Base-by-base conservation (phyloP, 2,329 filamentous ascomycete genomes). In the Colletotrichum abscissum region DNA sequence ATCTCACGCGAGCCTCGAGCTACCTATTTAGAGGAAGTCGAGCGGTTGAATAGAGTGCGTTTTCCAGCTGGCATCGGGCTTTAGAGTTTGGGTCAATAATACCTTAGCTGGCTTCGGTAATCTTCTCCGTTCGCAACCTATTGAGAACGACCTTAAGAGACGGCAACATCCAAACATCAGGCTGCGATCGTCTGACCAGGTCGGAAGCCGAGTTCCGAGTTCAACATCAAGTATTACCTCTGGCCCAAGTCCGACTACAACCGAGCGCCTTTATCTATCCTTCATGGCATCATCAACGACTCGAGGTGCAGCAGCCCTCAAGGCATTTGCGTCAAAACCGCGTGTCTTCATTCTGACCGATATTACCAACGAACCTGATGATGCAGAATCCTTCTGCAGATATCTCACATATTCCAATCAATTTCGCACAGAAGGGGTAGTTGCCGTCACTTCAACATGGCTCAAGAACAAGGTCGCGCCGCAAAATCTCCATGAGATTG, bases 311-410 rank as follows among this genome's bases (percentile, higher is more conserved):
- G 52, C 35, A 7, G 52, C 58, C 35, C 63, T 72, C 22, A 58
- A 57, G 12, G 35, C 55, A 22, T 75, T 72, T 56, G 55, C 58
- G n/a, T 70, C 64, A 8, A 82, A 82, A 74, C 82, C 81, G 3
- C 79, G 80, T 8, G 81, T 85, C 11, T 85, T 85, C 24, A 80
- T 85, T 68, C 65, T 85, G 22, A 82, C 83, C 12, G 84, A 87
- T 59, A 86, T 86, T 69, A 83, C 83, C 62, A 86, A 86, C 74
- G 85, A 87, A 73, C 84, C 84, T 0, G 85, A 86, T 67, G 85
- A 87, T 76, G 80, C 82, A 3, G 82, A 86, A 75, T 86, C 83
- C 2, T 78, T 87, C 11, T 82, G 84, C 8, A 81, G 86, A 7
- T 85, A 84, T 71, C 79, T 87, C 4, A 77, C 85, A 1, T 87